Conservation (phyloP, 805 yeast genomes). For the Lachancea sp. region DNA sequence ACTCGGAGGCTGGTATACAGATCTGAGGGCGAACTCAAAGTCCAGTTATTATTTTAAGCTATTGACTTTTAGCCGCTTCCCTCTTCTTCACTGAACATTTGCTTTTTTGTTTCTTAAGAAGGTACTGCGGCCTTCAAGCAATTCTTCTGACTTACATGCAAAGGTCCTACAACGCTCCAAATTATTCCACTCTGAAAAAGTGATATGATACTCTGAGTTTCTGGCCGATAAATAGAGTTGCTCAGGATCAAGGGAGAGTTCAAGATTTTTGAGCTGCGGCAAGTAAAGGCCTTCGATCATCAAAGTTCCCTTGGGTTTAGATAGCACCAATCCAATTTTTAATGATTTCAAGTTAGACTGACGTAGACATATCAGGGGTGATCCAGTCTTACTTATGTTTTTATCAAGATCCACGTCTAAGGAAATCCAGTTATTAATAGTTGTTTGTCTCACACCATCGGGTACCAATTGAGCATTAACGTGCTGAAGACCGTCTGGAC, state of each 20-base stretch:
- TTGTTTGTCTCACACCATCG: constrained; percentile 16
- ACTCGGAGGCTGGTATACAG: too few species aligned
- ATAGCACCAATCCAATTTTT: constrained; percentile 15
- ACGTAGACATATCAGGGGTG: constrained; percentile 21
- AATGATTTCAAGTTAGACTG: constrained; percentile 16
- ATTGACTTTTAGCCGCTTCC: too few species aligned
- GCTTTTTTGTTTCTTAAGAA: not conserved
- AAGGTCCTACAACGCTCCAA: constrained; percentile 12
- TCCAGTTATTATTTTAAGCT: too few species aligned
- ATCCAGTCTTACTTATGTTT: not conserved
- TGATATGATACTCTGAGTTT: constrained; percentile 14
- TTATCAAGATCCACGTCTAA: constrained; percentile 6
- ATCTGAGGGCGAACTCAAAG: too few species aligned
- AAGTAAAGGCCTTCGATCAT: constrained; percentile 23
- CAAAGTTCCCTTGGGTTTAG: constrained; percentile 10
- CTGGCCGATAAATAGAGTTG: constrained; percentile 6
- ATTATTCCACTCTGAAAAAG: constrained; percentile 26
- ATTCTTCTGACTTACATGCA: not conserved
- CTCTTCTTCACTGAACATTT: too few species aligned
- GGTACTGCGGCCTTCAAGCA: not conserved
- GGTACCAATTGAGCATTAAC: constrained; percentile 23
- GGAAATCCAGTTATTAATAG: constrained; percentile 24
- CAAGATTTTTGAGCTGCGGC: constrained; percentile 14
- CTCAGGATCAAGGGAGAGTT: constrained; percentile 8
- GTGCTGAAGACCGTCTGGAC: constrained; percentile 23